A percentile compares a stretch with the other conserved stretches of the same genome.
Evolutionary conservation across 2,329 filamentous ascomycete genomes (phyloP).

Genomic region (Xylaria sp.): DNA sequence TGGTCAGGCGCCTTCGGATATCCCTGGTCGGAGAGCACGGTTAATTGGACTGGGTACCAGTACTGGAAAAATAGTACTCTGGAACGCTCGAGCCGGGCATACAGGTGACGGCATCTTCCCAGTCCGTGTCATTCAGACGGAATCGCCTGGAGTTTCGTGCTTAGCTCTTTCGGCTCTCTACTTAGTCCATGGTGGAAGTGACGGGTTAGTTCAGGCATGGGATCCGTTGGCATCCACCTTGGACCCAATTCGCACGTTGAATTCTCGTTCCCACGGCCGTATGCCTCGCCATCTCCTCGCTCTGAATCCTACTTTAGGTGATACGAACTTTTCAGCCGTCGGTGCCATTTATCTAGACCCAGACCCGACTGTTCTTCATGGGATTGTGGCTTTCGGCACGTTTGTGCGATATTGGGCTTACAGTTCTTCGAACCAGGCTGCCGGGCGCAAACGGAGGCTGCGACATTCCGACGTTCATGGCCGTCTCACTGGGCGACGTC

Average conservation of each 20-base stretch:
- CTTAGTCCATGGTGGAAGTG: constrained; percentile 89
- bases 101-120: constrained; percentile 67
- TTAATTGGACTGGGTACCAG: constrained; percentile 82
- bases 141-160: constrained; percentile 85
- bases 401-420: constrained; percentile 94
- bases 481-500: constrained; percentile 55
- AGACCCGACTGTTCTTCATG: constrained; percentile 82
- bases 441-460: constrained; percentile 77
- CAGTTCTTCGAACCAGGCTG: constrained; percentile 78
- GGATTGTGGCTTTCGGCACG: constrained; percentile 84
- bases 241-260: constrained; percentile 82
- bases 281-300: constrained; percentile 73
- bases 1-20: constrained; percentile 56
- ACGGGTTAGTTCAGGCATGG: constrained; percentile 95
- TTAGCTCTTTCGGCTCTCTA: constrained; percentile 85
- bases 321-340: constrained; percentile 79
- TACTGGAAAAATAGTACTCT: constrained; percentile 76
- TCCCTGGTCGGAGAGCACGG: constrained; percentile 84
- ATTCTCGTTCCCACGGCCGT: constrained; percentile 81
- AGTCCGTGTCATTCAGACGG: constrained; percentile 83
- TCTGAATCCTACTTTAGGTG: constrained; percentile 62
- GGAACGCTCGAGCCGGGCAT: constrained; percentile 78
- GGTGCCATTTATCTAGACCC: constrained; percentile 87
- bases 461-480: constrained; percentile 68
- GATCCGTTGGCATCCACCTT: constrained; percentile 85